Evolutionary conservation across 176 grass and related monocot species (phyloP), one percentile per base, ranked within the genome.

Genomic region (Aegilops bicornis): DNA sequence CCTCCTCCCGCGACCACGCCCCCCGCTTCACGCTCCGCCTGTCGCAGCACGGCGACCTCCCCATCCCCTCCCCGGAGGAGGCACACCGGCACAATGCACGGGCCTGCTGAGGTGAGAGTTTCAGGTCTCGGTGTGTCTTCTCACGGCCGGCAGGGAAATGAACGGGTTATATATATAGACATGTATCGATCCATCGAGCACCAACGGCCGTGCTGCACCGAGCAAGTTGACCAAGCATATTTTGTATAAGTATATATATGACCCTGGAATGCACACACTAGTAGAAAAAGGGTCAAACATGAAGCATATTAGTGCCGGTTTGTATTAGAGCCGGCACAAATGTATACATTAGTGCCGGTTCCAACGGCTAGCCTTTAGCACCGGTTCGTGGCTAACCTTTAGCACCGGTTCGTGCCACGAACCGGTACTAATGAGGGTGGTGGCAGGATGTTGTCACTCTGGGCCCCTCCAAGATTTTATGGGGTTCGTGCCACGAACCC

Each of bases 1-100:
- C 95, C 82, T 98, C 95, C 79, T 93, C 91, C 78, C 84, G 83
- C 64, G 95, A 98, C 95, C 95, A 93, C 20, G 91, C 93, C 7
- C 95, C 95, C 8, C 92, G 54, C 87, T 93, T 98, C 85, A 98
- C 95, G 10, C 40, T 95, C 66, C 89, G 37, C 86, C 87, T 90
- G 66, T 98, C 95, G 40, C 95, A 98, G 89, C 95, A 98, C 52
- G 95, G 93, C 23, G 95, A 82, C 45, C 95, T 85, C 29, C 89
- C 95, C 95, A 98, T 95, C 23, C 23, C 4, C 4, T 50, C 15
- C 15, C 16, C 2, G 82, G 30, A 65, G 61, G 3, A 20, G 22
- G 14, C 13, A 6, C 1, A n/a, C 3, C 7, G 7, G 22, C 72
- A 24, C 16, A 69, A 69, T 59, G 74, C 83, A 70, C 32, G 43